A percentile compares a stretch with the other conserved stretches of the same genome.
Evolutionary conservation across 2,329 filamentous ascomycete genomes (phyloP).

Genomic region (Neofusicoccum sp.): DNA sequence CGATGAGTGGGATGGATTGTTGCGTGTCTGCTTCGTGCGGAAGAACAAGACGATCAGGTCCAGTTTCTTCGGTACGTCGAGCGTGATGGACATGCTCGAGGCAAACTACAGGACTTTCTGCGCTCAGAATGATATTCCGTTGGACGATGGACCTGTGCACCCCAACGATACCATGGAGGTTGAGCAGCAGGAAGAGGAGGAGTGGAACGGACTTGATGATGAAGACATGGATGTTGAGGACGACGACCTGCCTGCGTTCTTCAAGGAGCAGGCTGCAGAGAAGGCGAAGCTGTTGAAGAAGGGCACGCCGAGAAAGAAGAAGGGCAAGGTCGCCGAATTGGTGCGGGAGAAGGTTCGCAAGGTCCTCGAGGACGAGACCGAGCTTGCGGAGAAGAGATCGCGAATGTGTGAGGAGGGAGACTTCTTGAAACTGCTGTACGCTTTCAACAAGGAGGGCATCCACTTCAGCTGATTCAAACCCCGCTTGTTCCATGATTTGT

Average conservation of each 20-base stretch:
- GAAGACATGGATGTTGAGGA: constrained; percentile 60
- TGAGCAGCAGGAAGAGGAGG: constrained; percentile 49
- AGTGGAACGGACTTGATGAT: constrained; percentile 53
- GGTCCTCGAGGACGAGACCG: constrained; percentile 79
- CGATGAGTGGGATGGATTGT: constrained; percentile 91
- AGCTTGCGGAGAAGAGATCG: constrained; percentile 77
- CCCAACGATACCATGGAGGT: constrained; percentile 55
- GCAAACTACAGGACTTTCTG: constrained; percentile 90
- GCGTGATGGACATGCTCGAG: constrained; percentile 81
- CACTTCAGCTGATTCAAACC: constrained; percentile 69
- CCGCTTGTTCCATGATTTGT: background rate
- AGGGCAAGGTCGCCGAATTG: constrained; percentile 77
- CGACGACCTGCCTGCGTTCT: constrained; percentile 78
- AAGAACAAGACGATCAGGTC: constrained; percentile 90
- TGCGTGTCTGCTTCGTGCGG: constrained; percentile 79
- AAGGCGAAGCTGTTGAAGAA: constrained; percentile 57
- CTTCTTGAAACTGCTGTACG: constrained; percentile 78
- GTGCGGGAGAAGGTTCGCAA: constrained; percentile 86
- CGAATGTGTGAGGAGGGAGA: constrained; percentile 91
- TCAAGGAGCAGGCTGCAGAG: constrained; percentile 65
- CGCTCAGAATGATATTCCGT: constrained; percentile 76
- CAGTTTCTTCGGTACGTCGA: constrained; percentile 77
- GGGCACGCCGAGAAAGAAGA: constrained; percentile 65
- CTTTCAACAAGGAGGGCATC: constrained; percentile 90
- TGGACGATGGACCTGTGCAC: constrained; percentile 63